Percentiles rank a stretch among this genome's conserved stretches.
phyloP scores from a whole-genome alignment of 768 basidiomycete species.

The Leucocoprinus leucothites region DNA sequence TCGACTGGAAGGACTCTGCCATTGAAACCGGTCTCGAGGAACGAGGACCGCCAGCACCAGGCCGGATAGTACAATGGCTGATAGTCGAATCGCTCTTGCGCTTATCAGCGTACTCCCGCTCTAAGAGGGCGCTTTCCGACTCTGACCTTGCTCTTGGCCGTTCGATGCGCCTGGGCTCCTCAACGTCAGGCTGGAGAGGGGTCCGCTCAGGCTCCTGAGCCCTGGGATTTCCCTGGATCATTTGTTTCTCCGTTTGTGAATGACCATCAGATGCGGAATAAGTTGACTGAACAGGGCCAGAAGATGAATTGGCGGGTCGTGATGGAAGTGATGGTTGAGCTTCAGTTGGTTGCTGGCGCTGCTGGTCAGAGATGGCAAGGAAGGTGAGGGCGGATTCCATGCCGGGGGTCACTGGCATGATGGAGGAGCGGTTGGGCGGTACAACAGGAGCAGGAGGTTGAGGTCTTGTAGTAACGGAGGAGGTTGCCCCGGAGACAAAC shows the following conservation, averaged over 20 bases:
- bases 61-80: constrained; percentile 70
- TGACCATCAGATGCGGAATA: constrained; percentile 19
- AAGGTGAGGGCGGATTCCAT: constrained; percentile 58
- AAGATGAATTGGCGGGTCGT: background rate
- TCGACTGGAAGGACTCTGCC: constrained; percentile 75
- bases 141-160: constrained; percentile 7
- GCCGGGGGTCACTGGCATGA: constrained; percentile 55
- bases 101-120: constrained; percentile 59
- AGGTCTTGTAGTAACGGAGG: constrained; percentile 12
- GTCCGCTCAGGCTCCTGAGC: constrained; percentile 15
- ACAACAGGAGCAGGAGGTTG: background rate
- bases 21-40: constrained; percentile 74
- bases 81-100: constrained; percentile 83
- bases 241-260: constrained; percentile 10
- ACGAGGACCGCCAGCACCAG: constrained; percentile 42
- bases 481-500: constrained; percentile 18
- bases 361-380: constrained; percentile 39
- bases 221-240: background rate
- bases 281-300: constrained; percentile 11
- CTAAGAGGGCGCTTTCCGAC: constrained; percentile 6
- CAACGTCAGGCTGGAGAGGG: constrained; percentile 26
- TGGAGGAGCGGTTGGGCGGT: constrained; percentile 39
- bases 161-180: constrained; percentile 3
- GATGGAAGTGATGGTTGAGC: background rate
- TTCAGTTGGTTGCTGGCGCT: background rate